Evolutionary conservation across 371 early-diverging fungal species (phyloP), one percentile per base, ranked within the genome.

Genomic region (Phascolomyces articulosus): DNA sequence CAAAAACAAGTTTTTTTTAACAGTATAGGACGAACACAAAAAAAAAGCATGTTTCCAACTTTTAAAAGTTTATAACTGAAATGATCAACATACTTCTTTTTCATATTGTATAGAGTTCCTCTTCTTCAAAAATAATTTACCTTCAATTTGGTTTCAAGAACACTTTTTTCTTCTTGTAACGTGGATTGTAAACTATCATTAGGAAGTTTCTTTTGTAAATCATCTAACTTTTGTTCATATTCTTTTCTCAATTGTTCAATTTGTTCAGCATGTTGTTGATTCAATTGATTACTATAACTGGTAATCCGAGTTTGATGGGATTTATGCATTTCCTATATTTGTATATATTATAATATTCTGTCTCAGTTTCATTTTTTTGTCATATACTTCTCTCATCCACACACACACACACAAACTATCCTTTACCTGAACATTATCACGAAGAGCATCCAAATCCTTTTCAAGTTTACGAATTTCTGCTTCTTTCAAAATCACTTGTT

Each of bases 281-380:
- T 63, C 18, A 70, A 64, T 53, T 70, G 66, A 48, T 61, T 63
- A 3, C 64, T 59, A n/a, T 66, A 28, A 15, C 31, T 49, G 11
- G 71, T 67, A 24, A 66, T 29, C 16, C 71, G 67, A n/a, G 48
- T 53, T 40, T 70, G 65, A 49, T 70, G 71, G 28, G 55, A 55
- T 29, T 63, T 60, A 51, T 70, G 65, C 55, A 70, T 60, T 31
- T 66, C 60, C 71, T 70, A 18, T n/a, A 38, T 38, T 9, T 13
- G 13, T 38, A 38, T 38, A 38, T 13, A n/a, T n/a, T n/a, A n/a
- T n/a, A n/a, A n/a, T n/a, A n/a, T n/a, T n/a, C n/a, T n/a, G n/a
- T n/a, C n/a, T n/a, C n/a, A n/a, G n/a, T 34, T 34, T 34, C 9
- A 34, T 34, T 34, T 9, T 9, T 34, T 34, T 34, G 3, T 31